Evolutionary conservation across 192 early-diverging fungal genomes (phyloP).

Genomic region (Linnemannia exigua): DNA sequence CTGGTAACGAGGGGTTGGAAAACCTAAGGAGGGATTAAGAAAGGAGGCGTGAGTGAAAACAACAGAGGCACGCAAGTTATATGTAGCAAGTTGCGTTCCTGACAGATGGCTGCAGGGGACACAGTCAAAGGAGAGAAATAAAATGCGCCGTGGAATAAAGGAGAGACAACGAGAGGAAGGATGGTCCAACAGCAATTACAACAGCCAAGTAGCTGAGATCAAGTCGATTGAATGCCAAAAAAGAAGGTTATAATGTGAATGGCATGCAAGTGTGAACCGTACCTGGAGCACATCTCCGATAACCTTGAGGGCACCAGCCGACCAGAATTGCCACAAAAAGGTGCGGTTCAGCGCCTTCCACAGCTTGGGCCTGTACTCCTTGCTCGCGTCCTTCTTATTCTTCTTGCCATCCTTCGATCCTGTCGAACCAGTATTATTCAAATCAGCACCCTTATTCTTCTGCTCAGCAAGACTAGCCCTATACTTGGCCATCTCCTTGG

Average conservation of each 20-base stretch:
- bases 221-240: not conserved
- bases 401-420: slow-evolving; percentile 7
- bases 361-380: slow-evolving; percentile 53
- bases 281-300: slow-evolving; percentile 57
- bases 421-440: not conserved
- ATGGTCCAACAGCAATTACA: not conserved
- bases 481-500: slow-evolving; percentile 32
- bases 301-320: slow-evolving; percentile 49
- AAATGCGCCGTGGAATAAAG: not conserved
- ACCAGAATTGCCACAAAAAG: slow-evolving; percentile 59
- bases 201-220: not conserved
- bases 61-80: too few species aligned
- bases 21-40: slow-evolving; percentile 10
- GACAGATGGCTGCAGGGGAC: not conserved
- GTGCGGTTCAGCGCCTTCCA: slow-evolving; percentile 57
- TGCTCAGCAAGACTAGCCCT: not conserved
- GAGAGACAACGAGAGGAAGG: not conserved
- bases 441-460: slow-evolving; percentile 17
- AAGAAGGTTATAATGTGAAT: slow-evolving; percentile 4
- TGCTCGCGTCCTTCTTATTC: slow-evolving; percentile 13
- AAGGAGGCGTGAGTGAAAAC: not conserved
- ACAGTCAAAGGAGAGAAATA: not conserved
- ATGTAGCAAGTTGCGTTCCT: not conserved
- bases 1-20: slow-evolving; percentile 54
- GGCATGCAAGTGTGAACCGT: not conserved